phyloP scores from a whole-genome alignment of 352 stramenopile species.

The Phytophthora quininea region DNA sequence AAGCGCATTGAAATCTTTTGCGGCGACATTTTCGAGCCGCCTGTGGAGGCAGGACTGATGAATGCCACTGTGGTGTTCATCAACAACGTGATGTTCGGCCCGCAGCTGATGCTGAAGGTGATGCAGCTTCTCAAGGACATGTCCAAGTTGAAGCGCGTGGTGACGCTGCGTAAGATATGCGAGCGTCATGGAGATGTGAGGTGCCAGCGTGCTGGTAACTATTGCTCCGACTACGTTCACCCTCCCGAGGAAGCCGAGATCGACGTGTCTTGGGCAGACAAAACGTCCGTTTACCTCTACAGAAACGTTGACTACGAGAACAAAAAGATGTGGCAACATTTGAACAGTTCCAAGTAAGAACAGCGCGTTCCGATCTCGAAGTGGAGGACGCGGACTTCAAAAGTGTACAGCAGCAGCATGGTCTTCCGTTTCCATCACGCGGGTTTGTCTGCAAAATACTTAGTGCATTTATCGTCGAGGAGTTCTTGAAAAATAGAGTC shows the following conservation, averaged over 20 bases:
- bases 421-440: too few relatives aligned
- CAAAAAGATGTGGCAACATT: too few relatives aligned
- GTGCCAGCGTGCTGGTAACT: constrained; percentile 58
- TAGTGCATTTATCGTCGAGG: neutral
- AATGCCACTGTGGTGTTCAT: constrained; percentile 88
- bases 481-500: neutral
- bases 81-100: constrained; percentile 87
- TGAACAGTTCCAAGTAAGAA: too few relatives aligned
- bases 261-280: constrained; percentile 80
- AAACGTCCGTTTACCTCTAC: constrained; percentile 81
- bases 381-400: too few relatives aligned
- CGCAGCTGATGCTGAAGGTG: constrained; percentile 77
- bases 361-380: too few relatives aligned
- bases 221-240: constrained; percentile 75
- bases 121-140: constrained; percentile 67
- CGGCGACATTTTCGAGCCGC: constrained; percentile 75
- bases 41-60: constrained; percentile 54
- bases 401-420: too few relatives aligned
- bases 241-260: constrained; percentile 73
- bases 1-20: constrained; percentile 74
- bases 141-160: constrained; percentile 63
- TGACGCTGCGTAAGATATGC: constrained; percentile 84
- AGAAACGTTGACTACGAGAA: constrained; percentile 47
- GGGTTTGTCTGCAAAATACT: too few relatives aligned
- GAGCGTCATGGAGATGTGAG: constrained; percentile 73